Base-by-base conservation (phyloP, 1,284 basidiomycete genomes). In the Ganoderma meredithae region DNA sequence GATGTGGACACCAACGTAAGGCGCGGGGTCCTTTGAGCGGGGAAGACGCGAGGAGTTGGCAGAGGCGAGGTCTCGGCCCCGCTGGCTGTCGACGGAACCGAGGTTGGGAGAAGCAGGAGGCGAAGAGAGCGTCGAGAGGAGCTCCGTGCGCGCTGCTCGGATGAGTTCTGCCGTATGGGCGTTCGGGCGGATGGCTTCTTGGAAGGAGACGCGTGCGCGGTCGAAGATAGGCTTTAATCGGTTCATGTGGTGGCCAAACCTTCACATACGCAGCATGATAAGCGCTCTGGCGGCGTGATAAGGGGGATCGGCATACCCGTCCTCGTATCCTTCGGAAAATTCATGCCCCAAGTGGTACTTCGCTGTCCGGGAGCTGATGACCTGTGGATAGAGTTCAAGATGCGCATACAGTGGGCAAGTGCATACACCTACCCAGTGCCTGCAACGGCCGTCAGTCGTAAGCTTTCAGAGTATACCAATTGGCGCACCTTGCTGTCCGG, bases 321-420 rank as follows among this genome's bases (percentile, higher is more conserved):
- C 81, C 75, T 90, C 87, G 70, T 87, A 92, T 58, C 84, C 78
- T 52, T 90, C 84, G 7, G 73, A 78, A 75, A 88, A 92, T 2
- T 70, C 76, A 72, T 88, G 83, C 3, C 86, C 85, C 59, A 92
- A 82, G 74, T 92, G 90, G 73, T 83, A 91, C 71, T 84, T 86
- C 7, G 89, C 87, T 12, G 90, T 91, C 56, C 84, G 82, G 3
- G 88, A 86, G 71, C 84, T 90, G 59, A 92, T 76, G 47, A 91
- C 82, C 89, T 90, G 69, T 47, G 66, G n/a, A 47, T 15, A 53
- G 39, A 10, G 58, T 41, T 60, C 58, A 41, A 17, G 31, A 27
- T 53, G 64, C 33, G 39, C 53, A 25, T 33, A 22, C 43, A 43
- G 40, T 52, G 27, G 39, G 39, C 19, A 27, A 41, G n/a, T 41